Base-by-base conservation (phyloP, 148 eudicot genomes). In the Beta vulgaris region DNA sequence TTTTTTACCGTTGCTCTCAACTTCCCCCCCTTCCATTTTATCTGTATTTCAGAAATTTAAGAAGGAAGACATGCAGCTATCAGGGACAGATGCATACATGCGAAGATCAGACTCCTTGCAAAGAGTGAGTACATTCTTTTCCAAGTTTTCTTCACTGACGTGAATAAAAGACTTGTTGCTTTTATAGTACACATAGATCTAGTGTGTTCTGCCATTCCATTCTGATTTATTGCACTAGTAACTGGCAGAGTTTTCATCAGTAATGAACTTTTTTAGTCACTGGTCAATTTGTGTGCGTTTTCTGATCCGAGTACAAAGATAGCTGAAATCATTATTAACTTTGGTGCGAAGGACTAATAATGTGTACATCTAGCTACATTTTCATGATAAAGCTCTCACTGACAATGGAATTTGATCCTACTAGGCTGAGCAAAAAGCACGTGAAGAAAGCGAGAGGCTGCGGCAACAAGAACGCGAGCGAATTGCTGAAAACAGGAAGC, bases 391-490 rank as follows among this genome's bases (percentile, higher is more conserved):
- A 23, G 5, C 14, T 64, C 25, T 53, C 35, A 54, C 64, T 67
- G 11, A 58, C 15, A 13, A 11, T 12, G 36, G n/a, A 40, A 49
- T 58, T 39, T 51, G 29, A 31, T 70, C 10, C 18, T 64, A 44
- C 48, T 73, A 94, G 98, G 97, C 97, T 55, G 97, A 94, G 88
- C 86, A 94, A 82, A 89, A 87, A 75, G 91, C 95, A 44, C 97
- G 93, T 18, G 98, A 91, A 82, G 98, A 94, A 84, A 94, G 95
- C 85, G 98, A 94, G 71, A 90, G 78, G 77, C 78, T 94, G 83
- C 87, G 92, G 82, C 96, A 86, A 74, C 95, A 94, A 73, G 98
- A 94, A 88, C 98, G 98, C 36, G 97, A 91, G 77, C 89, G 86
- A 78, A 90, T 88, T 83, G 97, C 88, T 7, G 98, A 90, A 83